Percentiles rank a stretch among this genome's conserved stretches.
phyloP scores from a whole-genome alignment of 2,329 filamentous ascomycete genomes.

The Tolypocladium endophyticum region DNA sequence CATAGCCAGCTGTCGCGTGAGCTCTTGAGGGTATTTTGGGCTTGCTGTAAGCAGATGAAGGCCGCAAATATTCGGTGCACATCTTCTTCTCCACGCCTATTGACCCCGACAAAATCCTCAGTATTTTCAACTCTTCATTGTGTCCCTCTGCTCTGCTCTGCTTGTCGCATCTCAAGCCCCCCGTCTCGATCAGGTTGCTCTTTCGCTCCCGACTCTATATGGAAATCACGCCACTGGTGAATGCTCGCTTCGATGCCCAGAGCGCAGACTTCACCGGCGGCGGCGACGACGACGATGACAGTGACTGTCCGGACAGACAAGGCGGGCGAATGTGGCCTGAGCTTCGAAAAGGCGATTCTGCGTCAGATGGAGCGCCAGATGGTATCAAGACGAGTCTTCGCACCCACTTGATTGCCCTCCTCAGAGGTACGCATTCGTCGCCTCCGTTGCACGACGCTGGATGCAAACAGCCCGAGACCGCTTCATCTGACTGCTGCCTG shows the following conservation, averaged over 20 bases:
- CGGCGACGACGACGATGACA: background rate
- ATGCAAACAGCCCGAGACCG: background rate
- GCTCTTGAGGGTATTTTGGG: background rate
- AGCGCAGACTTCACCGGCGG: background rate
- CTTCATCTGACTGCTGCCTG: background rate
- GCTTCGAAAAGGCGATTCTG: background rate
- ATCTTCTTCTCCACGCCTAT: background rate
- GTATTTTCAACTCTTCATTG: background rate
- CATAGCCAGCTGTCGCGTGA: background rate
- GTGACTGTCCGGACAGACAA: background rate
- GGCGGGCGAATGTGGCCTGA: background rate
- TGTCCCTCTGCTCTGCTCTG: background rate
- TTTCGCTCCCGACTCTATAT: background rate
- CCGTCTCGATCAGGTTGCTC: background rate
- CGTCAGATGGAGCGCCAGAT: background rate
- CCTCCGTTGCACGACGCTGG: background rate
- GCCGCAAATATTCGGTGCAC: background rate
- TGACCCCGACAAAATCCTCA: background rate
- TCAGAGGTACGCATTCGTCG: background rate
- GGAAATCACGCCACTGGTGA: background rate
- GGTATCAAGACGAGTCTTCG: background rate
- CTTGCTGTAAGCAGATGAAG: background rate
- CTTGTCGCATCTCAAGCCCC: background rate
- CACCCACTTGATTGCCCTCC: background rate
- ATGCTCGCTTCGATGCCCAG: background rate